Conservation (phyloP, 352 stramenopile genomes). For the Globisporangium splendens region DNA sequence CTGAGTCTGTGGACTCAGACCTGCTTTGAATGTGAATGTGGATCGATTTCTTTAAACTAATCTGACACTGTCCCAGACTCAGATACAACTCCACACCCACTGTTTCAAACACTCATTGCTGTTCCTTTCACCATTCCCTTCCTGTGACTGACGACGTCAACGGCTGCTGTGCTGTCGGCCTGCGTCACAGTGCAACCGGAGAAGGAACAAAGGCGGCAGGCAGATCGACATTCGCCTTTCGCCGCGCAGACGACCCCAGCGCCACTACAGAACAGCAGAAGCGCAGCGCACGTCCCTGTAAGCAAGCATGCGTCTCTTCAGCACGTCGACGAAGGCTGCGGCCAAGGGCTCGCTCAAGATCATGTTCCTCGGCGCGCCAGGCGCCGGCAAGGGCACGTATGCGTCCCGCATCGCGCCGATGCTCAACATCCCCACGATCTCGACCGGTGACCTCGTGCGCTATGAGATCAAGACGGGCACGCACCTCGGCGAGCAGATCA, state of each 20-base stretch:
- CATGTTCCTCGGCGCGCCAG: slow-evolving; percentile 89
- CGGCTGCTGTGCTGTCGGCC: not conserved
- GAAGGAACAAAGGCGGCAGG: no score
- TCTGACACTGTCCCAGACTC: no score
- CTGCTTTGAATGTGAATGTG: no score
- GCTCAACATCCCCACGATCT: slow-evolving; percentile 87
- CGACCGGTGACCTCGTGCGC: slow-evolving; percentile 86
- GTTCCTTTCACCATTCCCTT: no score
- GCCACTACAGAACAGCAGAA: slow-evolving; percentile 5
- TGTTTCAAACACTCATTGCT: no score
- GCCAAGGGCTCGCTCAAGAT: slow-evolving; percentile 51
- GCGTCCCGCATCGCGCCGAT: slow-evolving; percentile 81
- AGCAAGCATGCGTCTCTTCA: slow-evolving; percentile 12
- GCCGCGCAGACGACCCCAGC: no score
- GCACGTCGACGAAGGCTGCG: slow-evolving; percentile 16
- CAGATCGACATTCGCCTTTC: not conserved
- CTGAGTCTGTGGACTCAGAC: no score
- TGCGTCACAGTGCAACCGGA: slow-evolving; percentile 6
- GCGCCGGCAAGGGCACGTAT: slow-evolving; percentile 90
- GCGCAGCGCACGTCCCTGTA: slow-evolving; percentile 7
- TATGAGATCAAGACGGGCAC: slow-evolving; percentile 85
- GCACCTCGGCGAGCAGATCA: slow-evolving; percentile 69
- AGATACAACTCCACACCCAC: no score
- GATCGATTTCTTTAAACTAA: no score
- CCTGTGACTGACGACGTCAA: no score